Evolutionary conservation across 1,284 basidiomycete species (phyloP).

Genomic region (Trichosporon coremiiforme): DNA sequence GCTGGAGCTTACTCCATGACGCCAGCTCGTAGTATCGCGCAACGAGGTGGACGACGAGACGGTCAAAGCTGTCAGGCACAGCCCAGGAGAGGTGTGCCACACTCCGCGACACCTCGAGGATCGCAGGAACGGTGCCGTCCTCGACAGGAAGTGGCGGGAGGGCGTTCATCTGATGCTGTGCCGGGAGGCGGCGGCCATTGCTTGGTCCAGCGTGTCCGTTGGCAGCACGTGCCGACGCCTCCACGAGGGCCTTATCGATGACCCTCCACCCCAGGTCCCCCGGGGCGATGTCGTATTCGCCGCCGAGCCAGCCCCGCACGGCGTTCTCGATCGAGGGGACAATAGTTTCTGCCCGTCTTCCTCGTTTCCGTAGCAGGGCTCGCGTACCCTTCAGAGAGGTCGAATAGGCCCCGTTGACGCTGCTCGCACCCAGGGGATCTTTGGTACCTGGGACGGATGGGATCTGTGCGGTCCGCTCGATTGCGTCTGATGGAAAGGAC

Average conservation of each 20-base stretch:
- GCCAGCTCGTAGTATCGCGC: slow-evolving; percentile 53
- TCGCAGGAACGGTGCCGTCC: slow-evolving; percentile 34
- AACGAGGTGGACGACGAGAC: slow-evolving; percentile 53
- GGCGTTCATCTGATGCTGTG: slow-evolving; percentile 36
- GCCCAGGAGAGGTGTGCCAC: slow-evolving; percentile 53
- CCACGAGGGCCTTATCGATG: slow-evolving; percentile 40
- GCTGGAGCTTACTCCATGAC: slow-evolving; percentile 50
- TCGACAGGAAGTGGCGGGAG: slow-evolving; percentile 37
- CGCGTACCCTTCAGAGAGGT: slow-evolving; percentile 54
- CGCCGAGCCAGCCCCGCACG: slow-evolving; percentile 48
- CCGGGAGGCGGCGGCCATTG: slow-evolving; percentile 36
- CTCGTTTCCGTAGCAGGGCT: slow-evolving; percentile 45
- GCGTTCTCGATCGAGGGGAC: slow-evolving; percentile 44
- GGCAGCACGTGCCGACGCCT: slow-evolving; percentile 22
- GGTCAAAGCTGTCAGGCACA: slow-evolving; percentile 50
- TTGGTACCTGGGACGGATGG: slow-evolving; percentile 22
- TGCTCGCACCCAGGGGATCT: slow-evolving; percentile 17
- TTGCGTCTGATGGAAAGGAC: slow-evolving; percentile 40
- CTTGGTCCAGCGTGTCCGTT: slow-evolving; percentile 19
- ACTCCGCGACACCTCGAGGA: slow-evolving; percentile 50
- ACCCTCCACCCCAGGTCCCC: slow-evolving; percentile 38
- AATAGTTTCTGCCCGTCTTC: slow-evolving; percentile 47
- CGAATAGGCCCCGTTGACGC: slow-evolving; percentile 44
- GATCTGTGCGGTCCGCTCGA: slow-evolving; percentile 38
- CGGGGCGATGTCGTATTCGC: slow-evolving; percentile 28